Conservation (phyloP, 2,329 filamentous ascomycete genomes). For the Aureobasidium leucospermi region DNA sequence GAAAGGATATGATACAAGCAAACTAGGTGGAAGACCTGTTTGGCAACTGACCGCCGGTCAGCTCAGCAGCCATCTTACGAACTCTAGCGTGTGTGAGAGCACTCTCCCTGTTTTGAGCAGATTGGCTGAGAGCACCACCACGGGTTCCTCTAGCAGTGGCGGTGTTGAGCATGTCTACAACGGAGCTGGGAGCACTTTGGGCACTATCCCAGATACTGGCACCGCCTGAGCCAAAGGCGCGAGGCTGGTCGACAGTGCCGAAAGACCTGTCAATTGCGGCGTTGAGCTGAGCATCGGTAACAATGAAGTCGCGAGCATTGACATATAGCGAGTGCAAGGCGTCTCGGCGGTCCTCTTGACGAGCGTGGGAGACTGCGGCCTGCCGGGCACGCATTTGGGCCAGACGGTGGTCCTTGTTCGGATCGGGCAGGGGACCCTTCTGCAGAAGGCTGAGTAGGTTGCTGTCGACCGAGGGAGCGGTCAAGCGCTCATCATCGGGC, state of each 20-base stretch:
- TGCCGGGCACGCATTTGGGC: conserved; percentile 34
- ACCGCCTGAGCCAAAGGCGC: conserved; percentile 34
- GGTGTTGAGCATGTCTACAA: conserved; percentile 40
- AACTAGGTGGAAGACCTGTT: conserved; percentile 1
- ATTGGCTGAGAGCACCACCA: conserved; percentile 28
- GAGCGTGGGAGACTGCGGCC: conserved; percentile 42
- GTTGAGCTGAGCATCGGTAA: conserved; percentile 69
- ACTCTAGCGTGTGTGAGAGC: conserved; percentile 45
- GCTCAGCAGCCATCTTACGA: conserved; percentile 56
- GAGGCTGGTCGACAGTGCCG: conserved; percentile 45
- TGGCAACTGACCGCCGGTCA: conserved; percentile 58
- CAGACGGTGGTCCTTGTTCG: conserved; percentile 22
- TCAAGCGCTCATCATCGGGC: conserved; percentile 69
- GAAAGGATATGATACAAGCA: conserved; percentile 9
- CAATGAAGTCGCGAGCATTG: conserved; percentile 80
- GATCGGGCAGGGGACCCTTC: conserved; percentile 17
- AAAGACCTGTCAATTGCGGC: conserved; percentile 70
- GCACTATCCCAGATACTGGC: conserved; percentile 45
- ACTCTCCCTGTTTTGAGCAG: background rate
- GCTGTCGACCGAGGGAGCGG: conserved; percentile 53
- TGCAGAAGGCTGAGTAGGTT: conserved; percentile 19
- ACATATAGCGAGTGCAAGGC: conserved; percentile 83
- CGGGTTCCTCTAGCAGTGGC: conserved; percentile 20
- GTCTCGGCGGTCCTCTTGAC: conserved; percentile 44
- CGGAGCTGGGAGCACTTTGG: conserved; percentile 37